Percentiles rank a stretch among this genome's conserved stretches.
phyloP scores from a whole-genome alignment of 345 rosid genomes.

The Bretschneidera sinensis region DNA sequence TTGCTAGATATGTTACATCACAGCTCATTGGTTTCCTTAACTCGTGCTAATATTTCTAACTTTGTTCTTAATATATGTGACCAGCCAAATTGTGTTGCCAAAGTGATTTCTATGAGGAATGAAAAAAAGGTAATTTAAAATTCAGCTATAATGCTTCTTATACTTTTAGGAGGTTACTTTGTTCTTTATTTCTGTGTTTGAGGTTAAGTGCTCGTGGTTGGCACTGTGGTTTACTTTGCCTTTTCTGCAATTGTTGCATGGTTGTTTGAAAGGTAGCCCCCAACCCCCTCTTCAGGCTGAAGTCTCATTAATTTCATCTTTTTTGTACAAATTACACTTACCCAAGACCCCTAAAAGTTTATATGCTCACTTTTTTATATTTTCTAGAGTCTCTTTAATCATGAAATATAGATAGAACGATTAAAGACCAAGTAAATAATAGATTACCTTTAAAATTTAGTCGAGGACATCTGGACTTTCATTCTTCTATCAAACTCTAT shows the following conservation, averaged over 20 bases:
- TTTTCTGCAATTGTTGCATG: neutral
- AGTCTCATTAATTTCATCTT: too few relatives aligned
- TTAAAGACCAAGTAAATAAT: too few relatives aligned
- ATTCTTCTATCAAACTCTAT: too few relatives aligned
- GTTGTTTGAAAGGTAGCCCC: neutral
- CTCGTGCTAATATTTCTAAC: constrained; percentile 14
- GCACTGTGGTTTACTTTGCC: neutral
- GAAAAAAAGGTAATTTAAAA: constrained; percentile 46
- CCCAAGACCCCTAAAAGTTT: too few relatives aligned
- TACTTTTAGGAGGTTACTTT: neutral
- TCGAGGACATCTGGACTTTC: too few relatives aligned
- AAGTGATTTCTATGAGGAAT: constrained; percentile 45
- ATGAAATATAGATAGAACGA: too few relatives aligned
- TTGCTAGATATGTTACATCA: neutral
- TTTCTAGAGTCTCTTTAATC: too few relatives aligned
- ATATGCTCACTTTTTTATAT: too few relatives aligned
- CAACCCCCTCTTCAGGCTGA: neutral
- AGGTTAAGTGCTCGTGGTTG: neutral
- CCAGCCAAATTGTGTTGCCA: constrained; percentile 62
- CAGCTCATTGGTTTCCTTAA: neutral
- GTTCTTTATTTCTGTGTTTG: neutral
- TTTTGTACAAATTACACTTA: too few relatives aligned
- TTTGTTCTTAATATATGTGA: constrained; percentile 11
- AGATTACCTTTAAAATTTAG: too few relatives aligned
- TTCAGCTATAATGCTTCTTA: neutral